A percentile compares a stretch with the other conserved stretches of the same genome.
phyloP scores from a whole-genome alignment of 2,329 filamentous ascomycete species.

The Sarocladium oryzae region DNA sequence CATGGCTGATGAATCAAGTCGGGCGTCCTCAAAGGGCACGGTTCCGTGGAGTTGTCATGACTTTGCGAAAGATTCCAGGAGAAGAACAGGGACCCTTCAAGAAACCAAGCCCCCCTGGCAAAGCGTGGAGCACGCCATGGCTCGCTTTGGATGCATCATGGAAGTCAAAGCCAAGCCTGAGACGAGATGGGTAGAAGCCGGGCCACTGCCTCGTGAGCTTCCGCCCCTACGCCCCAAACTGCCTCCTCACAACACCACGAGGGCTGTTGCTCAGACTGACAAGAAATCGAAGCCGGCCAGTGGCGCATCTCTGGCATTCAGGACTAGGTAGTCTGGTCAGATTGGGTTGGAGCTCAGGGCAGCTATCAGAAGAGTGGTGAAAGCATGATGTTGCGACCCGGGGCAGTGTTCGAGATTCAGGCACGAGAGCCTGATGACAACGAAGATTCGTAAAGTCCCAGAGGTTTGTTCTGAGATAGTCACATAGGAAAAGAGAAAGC shows the following conservation, averaged over 20 bases:
- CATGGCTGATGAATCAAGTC: not conserved
- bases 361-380: not conserved
- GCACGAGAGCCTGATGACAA: too few species aligned
- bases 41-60: not conserved
- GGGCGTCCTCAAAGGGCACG: not conserved
- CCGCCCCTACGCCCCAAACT: not conserved
- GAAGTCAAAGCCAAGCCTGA: conserved; percentile 16
- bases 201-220: not conserved
- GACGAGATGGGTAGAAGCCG: conserved; percentile 11
- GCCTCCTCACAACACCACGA: too few species aligned
- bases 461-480: too few species aligned
- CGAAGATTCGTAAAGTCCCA: too few species aligned
- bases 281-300: not conserved
- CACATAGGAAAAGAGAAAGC: too few species aligned
- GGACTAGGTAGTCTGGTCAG: not conserved
- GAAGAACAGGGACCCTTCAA: not conserved
- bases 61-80: not conserved
- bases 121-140: conserved; percentile 16
- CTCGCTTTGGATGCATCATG: conserved; percentile 15
- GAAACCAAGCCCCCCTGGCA: conserved; percentile 15
- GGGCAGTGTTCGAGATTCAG: not conserved
- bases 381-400: not conserved
- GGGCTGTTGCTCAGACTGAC: too few species aligned
- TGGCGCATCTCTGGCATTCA: not conserved
- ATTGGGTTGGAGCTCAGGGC: not conserved